Conservation (phyloP, 768 basidiomycete genomes). For the Piloderma croceum region DNA sequence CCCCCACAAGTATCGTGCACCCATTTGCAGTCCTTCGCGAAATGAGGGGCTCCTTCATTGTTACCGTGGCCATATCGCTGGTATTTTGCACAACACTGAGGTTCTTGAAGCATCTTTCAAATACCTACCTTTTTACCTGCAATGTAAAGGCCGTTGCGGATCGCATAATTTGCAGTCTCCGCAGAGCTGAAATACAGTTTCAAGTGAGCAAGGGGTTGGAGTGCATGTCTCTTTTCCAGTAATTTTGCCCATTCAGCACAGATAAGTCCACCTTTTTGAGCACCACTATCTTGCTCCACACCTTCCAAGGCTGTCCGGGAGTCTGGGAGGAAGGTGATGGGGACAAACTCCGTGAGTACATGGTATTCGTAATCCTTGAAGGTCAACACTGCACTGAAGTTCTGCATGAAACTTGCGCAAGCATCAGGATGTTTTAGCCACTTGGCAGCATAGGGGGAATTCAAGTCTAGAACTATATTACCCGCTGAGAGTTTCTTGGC, state of each 20-base stretch:
- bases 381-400: constrained; percentile 9
- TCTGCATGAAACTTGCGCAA: constrained; percentile 6
- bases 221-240: constrained; percentile 1
- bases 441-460: constrained; percentile 3
- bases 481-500: constrained; percentile 11
- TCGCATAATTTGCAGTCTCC: constrained; percentile 18
- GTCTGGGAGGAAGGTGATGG: constrained; percentile 11
- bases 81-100: constrained; percentile 22
- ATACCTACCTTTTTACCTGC: constrained; percentile 9
- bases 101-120: constrained; percentile 16
- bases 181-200: constrained; percentile 16
- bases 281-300: constrained; percentile 14
- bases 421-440: constrained; percentile 12
- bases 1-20: constrained; percentile 10
- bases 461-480: constrained; percentile 12
- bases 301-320: not conserved
- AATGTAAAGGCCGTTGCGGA: constrained; percentile 17
- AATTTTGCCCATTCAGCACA: constrained; percentile 25
- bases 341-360: constrained; percentile 19
- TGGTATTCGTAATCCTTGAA: constrained; percentile 2
- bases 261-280: constrained; percentile 3
- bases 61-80: constrained; percentile 17
- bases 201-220: constrained; percentile 19
- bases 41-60: constrained; percentile 11
- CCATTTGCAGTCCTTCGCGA: constrained; percentile 11